Evolutionary conservation across 163 green algal species (phyloP), one percentile per base, ranked within the genome.

Genomic region (Chlorella variabilis): DNA sequence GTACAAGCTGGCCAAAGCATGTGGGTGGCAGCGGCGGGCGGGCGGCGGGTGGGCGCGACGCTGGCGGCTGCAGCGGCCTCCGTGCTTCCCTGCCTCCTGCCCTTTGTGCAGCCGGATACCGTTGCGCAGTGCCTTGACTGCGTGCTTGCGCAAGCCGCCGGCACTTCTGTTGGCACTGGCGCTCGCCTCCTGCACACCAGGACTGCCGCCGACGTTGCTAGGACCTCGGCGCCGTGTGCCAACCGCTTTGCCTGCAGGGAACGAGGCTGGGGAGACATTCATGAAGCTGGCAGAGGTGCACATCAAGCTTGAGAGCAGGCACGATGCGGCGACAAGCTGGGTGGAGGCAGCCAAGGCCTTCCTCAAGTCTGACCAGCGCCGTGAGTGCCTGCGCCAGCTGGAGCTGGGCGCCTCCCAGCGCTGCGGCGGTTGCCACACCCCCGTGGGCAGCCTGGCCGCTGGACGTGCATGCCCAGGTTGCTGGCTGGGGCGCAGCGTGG

Each of bases 1-100:
- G 69, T 98, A 94, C 89, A 98, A 99, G 87, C 90, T 99, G 1
- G 94, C 84, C 25, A 97, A 98, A 74, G 61, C 71, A 45, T 95
- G 89, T 92, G 71, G 31, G 82, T 62, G 17, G 49, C 20, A 18
- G 31, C 21, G 6, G 17, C 6, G 21, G 77, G 38, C 7, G 69
- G n/a, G 0, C 39, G 41, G n/a, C n/a, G n/a, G n/a, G n/a, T n/a
- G n/a, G n/a, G n/a, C n/a, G n/a, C n/a, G n/a, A n/a, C n/a, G n/a
- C n/a, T n/a, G n/a, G n/a, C n/a, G n/a, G n/a, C 67, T 41, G 67
- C 38, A 23, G 5, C 7, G 15, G n/a, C n/a, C n/a, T n/a, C n/a
- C n/a, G n/a, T n/a, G n/a, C n/a, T n/a, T n/a, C n/a, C n/a, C n/a
- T n/a, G n/a, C n/a, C n/a, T n/a, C n/a, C n/a, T n/a, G n/a, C n/a